These are phyloP conservation scores for Rubia balearica DNA, from an alignment of 305 asterid species.

Conservation along the genomic window DNA sequence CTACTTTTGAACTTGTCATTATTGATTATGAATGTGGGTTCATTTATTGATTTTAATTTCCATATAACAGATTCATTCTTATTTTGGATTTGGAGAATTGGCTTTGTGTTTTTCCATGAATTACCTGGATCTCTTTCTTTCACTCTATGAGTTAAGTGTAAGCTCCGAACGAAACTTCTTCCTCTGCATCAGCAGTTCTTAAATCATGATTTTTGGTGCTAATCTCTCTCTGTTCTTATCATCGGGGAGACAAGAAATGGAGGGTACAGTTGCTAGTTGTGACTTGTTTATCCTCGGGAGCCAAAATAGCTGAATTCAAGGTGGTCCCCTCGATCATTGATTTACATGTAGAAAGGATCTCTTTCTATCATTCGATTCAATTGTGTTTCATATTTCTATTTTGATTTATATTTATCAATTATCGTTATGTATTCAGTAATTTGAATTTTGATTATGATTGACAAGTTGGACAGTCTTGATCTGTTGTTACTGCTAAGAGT, in stretches of 20 bases:
- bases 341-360: slow-evolving; percentile 44
- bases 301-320: slow-evolving; percentile 62
- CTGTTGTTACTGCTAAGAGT: slow-evolving; percentile 46
- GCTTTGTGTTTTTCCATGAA: slow-evolving; percentile 50
- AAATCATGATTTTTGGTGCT: slow-evolving; percentile 5
- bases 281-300: slow-evolving; percentile 64
- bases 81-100: slow-evolving; percentile 50
- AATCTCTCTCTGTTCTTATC: slow-evolving; percentile 16
- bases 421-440: background rate
- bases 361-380: background rate
- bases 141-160: slow-evolving; percentile 51
- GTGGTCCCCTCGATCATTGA: slow-evolving; percentile 36
- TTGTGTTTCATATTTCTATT: background rate
- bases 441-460: background rate
- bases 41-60: slow-evolving; percentile 3
- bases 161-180: slow-evolving; percentile 17
- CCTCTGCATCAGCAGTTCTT: slow-evolving; percentile 1
- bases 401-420: background rate
- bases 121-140: slow-evolving; percentile 66
- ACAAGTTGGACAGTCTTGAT: slow-evolving; percentile 45
- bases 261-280: slow-evolving; percentile 54
- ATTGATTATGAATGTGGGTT: background rate
- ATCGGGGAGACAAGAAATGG: slow-evolving; percentile 50
- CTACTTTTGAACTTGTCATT: background rate
- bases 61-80: slow-evolving; percentile 53